Evolutionary conservation across 768 basidiomycete species (phyloP).

Genomic region (Rubroboletus pulcherrimus): DNA sequence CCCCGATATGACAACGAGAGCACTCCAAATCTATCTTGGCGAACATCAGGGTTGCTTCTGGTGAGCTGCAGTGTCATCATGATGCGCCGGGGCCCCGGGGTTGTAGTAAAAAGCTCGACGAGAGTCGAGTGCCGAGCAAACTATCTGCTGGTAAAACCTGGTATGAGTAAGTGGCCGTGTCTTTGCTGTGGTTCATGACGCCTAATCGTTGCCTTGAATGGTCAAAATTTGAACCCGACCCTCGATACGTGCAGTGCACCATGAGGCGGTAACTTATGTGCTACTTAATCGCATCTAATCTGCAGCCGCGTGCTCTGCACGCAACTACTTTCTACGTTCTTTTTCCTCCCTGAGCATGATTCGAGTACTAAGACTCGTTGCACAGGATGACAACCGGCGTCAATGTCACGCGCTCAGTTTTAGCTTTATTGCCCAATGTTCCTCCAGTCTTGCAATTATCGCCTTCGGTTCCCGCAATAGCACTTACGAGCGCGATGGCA

Average conservation of each 20-base stretch:
- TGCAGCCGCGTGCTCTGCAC: neutral
- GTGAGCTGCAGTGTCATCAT: no score
- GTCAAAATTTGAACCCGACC: neutral
- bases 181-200: neutral
- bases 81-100: no score
- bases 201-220: neutral
- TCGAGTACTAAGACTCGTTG: neutral
- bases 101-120: no score
- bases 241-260: neutral
- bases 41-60: neutral
- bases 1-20: neutral
- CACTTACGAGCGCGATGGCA: conserved; percentile 32
- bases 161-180: neutral
- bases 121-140: neutral
- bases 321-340: neutral
- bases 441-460: conserved; percentile 22
- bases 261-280: no score
- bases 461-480: conserved; percentile 27
- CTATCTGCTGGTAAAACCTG: neutral
- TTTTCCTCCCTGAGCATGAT: neutral
- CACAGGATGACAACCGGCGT: conserved; percentile 32
- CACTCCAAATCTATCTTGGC: neutral
- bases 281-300: neutral
- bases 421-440: conserved; percentile 16
- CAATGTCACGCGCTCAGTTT: conserved; percentile 28